Base-by-base conservation (phyloP, 192 early-diverging fungal genomes). In the Coemansia sp. region DNA sequence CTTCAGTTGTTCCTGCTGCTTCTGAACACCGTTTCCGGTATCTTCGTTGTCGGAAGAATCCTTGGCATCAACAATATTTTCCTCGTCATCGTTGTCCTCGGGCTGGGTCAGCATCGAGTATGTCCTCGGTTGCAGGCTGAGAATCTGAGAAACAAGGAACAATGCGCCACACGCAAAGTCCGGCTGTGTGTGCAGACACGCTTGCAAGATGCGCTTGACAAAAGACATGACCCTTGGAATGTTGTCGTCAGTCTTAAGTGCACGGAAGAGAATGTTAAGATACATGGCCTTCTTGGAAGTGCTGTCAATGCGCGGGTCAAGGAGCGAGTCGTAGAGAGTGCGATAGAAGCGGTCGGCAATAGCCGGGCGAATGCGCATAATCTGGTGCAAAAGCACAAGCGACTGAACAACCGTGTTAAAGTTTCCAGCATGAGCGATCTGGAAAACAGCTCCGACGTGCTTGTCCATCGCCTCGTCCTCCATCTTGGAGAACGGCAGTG, bases 361-460 rank as follows among this genome's bases (percentile, higher is more conserved):
- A 13, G 80, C 76, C 62, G 88, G 71, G 12, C 72, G 80, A 37
- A 47, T 40, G 44, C 71, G 66, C 37, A 67, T 63, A 10, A 75
- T 77, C 65, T 93, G 92, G 77, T 91, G 92, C 60, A 99, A 87
- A 19, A 99, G 86, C 10, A 91, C 87, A 40, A 99, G 87, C 15
- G 97, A 92, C 79, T 98, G 97, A 62, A 99, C 91, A 16, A 92
- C 89, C 5, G 92, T 94, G 78, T 93, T 94, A 75, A 99, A 99
- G 40, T 90, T 93, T 49, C 90, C 90, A 10, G 90, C 86, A 69
- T 97, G 94, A 18, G 91, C 90, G 48, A 99, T 89, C 32, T 87
- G 90, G 89, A 97, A 98, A 37, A 99, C 83, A n/a, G 91, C 89
- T 61, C 93, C 87, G 73, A 96, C 87, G 71, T 97, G 91, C 50